phyloP scores from a whole-genome alignment of 495 filamentous ascomycete genomes.

The Articulospora tetracladia region DNA sequence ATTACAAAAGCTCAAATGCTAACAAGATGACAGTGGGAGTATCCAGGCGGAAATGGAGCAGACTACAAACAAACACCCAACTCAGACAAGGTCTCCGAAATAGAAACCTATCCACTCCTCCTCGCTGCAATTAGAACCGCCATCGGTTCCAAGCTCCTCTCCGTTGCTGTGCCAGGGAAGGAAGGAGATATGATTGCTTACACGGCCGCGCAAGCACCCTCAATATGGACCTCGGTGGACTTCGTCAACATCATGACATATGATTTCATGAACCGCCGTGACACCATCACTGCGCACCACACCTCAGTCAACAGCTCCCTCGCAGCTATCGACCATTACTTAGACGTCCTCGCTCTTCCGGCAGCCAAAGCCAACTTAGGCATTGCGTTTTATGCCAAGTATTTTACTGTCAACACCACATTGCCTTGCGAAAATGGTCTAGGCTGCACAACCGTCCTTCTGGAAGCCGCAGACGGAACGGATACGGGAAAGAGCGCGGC shows the following conservation, averaged over 20 bases:
- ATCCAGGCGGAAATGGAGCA: constrained; percentile 59
- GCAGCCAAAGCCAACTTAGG: constrained; percentile 58
- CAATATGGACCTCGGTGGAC: constrained; percentile 57
- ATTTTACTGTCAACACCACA: constrained; percentile 48
- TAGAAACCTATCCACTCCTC: constrained; percentile 55
- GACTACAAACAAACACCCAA: constrained; percentile 57
- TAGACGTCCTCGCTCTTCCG: constrained; percentile 44
- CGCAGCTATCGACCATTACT: constrained; percentile 48
- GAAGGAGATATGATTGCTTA: constrained; percentile 60
- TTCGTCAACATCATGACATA: constrained; percentile 67
- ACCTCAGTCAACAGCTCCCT: constrained; percentile 48
- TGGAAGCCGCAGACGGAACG: constrained; percentile 52
- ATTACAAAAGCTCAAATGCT: too few species aligned
- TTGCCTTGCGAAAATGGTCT: constrained; percentile 38
- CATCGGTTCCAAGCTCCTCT: constrained; percentile 57
- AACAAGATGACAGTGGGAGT: constrained; percentile 46
- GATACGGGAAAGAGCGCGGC: constrained; percentile 55
- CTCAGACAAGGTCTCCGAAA: constrained; percentile 49
- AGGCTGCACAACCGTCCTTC: constrained; percentile 49
- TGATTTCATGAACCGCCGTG: constrained; percentile 64
- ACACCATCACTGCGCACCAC: constrained; percentile 55
- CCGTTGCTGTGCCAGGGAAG: constrained; percentile 58
- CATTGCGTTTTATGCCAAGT: constrained; percentile 65
- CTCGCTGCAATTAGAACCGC: constrained; percentile 42
- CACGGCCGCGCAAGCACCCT: constrained; percentile 50